Percentiles rank a stretch among this genome's conserved stretches.
phyloP scores from a whole-genome alignment of 176 grass and related monocot species.

The Bromus sterilis region DNA sequence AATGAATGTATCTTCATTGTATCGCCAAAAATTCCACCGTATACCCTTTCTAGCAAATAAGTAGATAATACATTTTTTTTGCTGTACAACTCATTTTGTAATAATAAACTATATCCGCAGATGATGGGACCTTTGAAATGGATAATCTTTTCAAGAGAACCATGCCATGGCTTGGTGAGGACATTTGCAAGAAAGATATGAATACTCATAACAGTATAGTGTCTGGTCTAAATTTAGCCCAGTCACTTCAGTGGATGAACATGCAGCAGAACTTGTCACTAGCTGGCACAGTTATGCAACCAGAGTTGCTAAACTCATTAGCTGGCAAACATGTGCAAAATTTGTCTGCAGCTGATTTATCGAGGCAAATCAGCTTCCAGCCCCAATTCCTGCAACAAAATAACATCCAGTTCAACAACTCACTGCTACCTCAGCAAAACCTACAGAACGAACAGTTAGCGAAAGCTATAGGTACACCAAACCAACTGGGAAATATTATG shows the following conservation, averaged over 20 bases:
- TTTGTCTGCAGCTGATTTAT: conserved; percentile 47
- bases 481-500: conserved; percentile 29
- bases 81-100: neutral
- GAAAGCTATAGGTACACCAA: conserved; percentile 32
- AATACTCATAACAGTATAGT: conserved; percentile 46
- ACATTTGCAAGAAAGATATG: conserved; percentile 54
- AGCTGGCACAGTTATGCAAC: conserved; percentile 33
- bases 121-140: conserved; percentile 54
- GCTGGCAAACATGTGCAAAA: conserved; percentile 45
- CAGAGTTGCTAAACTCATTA: conserved; percentile 49
- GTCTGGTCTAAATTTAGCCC: conserved; percentile 62
- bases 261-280: conserved; percentile 54
- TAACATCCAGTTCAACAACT: conserved; percentile 51
- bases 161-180: conserved; percentile 67
- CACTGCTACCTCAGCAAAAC: conserved; percentile 44
- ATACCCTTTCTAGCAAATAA: conserved; percentile 4
- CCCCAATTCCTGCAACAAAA: conserved; percentile 60
- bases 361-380: conserved; percentile 55
- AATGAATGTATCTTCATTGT: neutral
- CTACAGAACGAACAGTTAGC: conserved; percentile 46
- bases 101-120: conserved; percentile 24
- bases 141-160: conserved; percentile 44
- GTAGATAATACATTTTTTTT: neutral
- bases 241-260: conserved; percentile 72
- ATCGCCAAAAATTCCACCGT: neutral